phyloP scores from a whole-genome alignment of 2,329 filamentous ascomycete genomes.

The Botrytis aclada region DNA sequence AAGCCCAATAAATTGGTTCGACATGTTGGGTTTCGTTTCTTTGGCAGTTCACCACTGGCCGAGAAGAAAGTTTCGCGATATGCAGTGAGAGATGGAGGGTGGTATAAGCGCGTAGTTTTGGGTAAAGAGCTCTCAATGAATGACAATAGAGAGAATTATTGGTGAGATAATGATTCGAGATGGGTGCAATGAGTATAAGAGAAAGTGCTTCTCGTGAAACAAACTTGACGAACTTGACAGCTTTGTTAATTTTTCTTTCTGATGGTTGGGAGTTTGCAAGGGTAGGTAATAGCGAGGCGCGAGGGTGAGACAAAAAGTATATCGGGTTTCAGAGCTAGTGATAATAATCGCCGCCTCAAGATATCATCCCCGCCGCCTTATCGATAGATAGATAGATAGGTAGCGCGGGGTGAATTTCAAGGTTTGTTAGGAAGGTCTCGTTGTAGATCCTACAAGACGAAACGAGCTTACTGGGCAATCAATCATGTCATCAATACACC shows the following conservation, averaged over 20 bases:
- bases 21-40: conserved; percentile 30
- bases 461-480: too few species aligned
- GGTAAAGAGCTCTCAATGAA: not conserved
- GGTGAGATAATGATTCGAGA: not conserved
- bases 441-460: not conserved
- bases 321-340: not conserved
- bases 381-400: conserved; percentile 25
- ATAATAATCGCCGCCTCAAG: conserved; percentile 5
- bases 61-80: conserved; percentile 5
- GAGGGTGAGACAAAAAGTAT: conserved; percentile 12
- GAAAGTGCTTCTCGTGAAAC: not conserved
- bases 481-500: not conserved
- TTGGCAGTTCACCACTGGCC: conserved; percentile 21
- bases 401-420: conserved; percentile 3
- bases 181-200: not conserved
- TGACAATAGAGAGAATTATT: not conserved
- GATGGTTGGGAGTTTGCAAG: conserved; percentile 15
- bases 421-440: not conserved
- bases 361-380: conserved; percentile 21
- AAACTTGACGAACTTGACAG: conserved; percentile 5
- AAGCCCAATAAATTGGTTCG: conserved; percentile 39
- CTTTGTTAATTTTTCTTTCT: conserved; percentile 7
- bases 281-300: conserved; percentile 14
- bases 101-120: conserved; percentile 1
- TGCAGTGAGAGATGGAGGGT: conserved; percentile 14